Conservation (phyloP, 495 filamentous ascomycete species). For the Talaromyces wortmannii region DNA sequence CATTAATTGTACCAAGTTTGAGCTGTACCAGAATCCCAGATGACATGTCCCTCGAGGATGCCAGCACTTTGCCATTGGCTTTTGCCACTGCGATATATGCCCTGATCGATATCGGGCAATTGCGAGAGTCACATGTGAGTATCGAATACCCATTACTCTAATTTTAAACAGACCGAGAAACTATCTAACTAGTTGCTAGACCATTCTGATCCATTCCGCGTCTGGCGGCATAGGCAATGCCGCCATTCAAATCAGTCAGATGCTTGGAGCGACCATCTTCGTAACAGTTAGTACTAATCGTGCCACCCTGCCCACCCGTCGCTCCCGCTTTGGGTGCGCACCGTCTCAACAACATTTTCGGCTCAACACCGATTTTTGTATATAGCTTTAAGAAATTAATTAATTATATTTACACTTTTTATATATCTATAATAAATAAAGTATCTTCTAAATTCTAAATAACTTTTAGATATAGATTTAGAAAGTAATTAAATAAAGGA, state of each 20-base stretch:
- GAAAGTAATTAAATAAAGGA: too few species aligned
- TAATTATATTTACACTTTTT: too few species aligned
- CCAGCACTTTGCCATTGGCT: too few species aligned
- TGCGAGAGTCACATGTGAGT: too few species aligned
- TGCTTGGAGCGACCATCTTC: constrained; percentile 11
- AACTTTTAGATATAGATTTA: too few species aligned
- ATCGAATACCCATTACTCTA: constrained; percentile 2
- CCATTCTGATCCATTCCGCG: constrained; percentile 21
- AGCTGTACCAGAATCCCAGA: neutral
- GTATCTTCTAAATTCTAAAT: neutral
- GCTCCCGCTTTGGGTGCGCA: too few species aligned
- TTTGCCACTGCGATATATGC: neutral
- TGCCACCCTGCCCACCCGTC: neutral
- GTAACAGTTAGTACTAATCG: constrained; percentile 1
- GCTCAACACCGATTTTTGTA: too few species aligned
- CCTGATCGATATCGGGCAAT: neutral
- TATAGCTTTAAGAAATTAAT: too few species aligned
- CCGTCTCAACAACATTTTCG: too few species aligned
- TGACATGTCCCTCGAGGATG: neutral
- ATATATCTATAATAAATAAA: too few species aligned
- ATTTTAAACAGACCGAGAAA: constrained; percentile 2
- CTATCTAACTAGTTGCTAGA: neutral
- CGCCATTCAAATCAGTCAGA: constrained; percentile 13
- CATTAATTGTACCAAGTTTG: constrained; percentile 6
- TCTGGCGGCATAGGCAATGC: constrained; percentile 18